These are phyloP conservation scores for Excoecaria cochinchinensis DNA, from an alignment of 345 rosid species.

Conservation along the genomic window DNA sequence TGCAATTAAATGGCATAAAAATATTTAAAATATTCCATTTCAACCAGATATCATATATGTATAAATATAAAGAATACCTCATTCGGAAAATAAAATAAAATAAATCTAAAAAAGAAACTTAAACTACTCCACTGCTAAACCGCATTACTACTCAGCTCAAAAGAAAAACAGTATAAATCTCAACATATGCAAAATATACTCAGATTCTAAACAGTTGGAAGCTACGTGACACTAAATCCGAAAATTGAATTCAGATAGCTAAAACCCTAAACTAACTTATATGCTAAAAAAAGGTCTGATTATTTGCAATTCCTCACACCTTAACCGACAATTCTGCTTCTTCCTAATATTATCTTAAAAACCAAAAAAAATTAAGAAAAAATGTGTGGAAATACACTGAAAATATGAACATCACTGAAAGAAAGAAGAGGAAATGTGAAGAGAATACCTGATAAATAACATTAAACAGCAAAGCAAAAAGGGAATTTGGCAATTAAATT, in stretches of 20 bases:
- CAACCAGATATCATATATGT: neutral
- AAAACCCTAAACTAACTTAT: neutral
- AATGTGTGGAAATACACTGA: neutral
- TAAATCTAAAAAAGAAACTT: neutral
- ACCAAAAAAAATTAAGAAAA: neutral
- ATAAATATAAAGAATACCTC: neutral
- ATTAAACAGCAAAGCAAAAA: no score
- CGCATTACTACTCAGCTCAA: neutral
- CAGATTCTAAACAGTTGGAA: neutral
- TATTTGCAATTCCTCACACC: conserved; percentile 1
- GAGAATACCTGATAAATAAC: neutral
- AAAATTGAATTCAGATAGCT: neutral
- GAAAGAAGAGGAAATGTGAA: neutral
- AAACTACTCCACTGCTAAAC: neutral
- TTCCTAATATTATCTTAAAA: neutral
- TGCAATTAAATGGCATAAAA: neutral
- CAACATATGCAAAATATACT: no score
- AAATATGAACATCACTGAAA: neutral
- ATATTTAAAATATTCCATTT: neutral
- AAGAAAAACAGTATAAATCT: no score
- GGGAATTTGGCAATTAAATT: no score
- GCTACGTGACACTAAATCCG: neutral
- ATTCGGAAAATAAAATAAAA: neutral
- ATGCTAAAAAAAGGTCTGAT: neutral
- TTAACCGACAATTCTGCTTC: neutral